Evolutionary conservation across 805 yeast genomes (phyloP), one percentile per base, ranked within the genome.

Genomic region (Allodekkera sacchari): DNA sequence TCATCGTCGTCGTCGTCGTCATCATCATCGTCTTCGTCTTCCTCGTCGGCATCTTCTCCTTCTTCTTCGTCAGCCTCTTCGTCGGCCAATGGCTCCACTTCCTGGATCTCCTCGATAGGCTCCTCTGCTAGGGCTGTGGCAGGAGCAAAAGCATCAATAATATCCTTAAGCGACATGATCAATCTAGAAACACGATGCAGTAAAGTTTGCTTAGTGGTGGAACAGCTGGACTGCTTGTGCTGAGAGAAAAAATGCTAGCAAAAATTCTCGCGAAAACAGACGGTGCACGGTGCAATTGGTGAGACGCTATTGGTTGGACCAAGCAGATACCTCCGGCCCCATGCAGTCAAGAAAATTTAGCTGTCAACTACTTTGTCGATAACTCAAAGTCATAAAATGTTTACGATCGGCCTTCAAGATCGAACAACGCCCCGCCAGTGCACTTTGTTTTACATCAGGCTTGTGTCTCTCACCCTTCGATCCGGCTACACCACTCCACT

Each of bases 91-190:
- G 54, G 61, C 12, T 39, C 38, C 25, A 31, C 41, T 8, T 11
- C 7, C 13, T 11, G n/a, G 19, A 12, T 8, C 17, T 12, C 12
- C 12, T 17, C 20, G 47, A 54, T 34, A 41, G 50, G 74, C 59
- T 71, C 77, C 50, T 83, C 95, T 50, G 95, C 96, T 63, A 70
- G 77, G 32, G 94, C 94, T 35, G 70, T 70, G 48, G 83, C 70
- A 55, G 95, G 95, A 45, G 74, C 63, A 44, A 83, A 67, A 39
- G 81, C 71, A 55, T 84, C 94, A 63, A 82, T 79, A 53, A 85
- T 63, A 61, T 84, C 94, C 55, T 66, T 71, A 50, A 75, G 68
- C 52, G 74, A 64, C 31, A 62, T 52, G 62, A 58, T 58, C 27
- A 9, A 21, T 9, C 9, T 21, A 9, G 23, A n/a, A 21, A 21